Conservation (phyloP, 352 stramenopile genomes). For the Phytophthora multivora region DNA sequence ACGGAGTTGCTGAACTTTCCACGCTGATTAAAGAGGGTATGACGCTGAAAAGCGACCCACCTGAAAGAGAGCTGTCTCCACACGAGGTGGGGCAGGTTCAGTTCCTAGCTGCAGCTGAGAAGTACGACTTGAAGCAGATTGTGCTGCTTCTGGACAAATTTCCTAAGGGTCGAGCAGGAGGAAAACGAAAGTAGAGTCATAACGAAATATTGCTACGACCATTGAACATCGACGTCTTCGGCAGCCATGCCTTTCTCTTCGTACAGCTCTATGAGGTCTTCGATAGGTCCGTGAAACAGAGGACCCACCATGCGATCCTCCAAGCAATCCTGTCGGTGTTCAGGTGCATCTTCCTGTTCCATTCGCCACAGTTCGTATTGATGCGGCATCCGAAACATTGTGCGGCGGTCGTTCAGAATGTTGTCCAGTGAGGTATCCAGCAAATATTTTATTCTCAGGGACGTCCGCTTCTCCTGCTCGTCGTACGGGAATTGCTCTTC, state of each 20-base stretch:
- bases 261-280: constrained; percentile 58
- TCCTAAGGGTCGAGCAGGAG: constrained; percentile 51
- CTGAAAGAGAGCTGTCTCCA: constrained; percentile 33
- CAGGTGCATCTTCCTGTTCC: constrained; percentile 63
- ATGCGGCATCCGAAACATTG: constrained; percentile 52
- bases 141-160: constrained; percentile 70
- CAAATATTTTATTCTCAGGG: constrained; percentile 63
- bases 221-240: constrained; percentile 50
- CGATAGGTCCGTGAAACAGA: constrained; percentile 51
- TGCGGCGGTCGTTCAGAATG: constrained; percentile 52
- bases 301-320: constrained; percentile 51
- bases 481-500: constrained; percentile 50
- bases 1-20: constrained; percentile 67
- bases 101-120: constrained; percentile 69
- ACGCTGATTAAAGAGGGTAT: constrained; percentile 67
- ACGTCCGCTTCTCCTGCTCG: constrained; percentile 57
- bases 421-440: constrained; percentile 62
- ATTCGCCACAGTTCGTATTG: constrained; percentile 74
- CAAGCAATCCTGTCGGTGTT: constrained; percentile 38
- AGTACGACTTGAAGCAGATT: constrained; percentile 80
- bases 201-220: constrained; percentile 21
- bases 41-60: constrained; percentile 34
- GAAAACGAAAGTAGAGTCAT: constrained; percentile 15
- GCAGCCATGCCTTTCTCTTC: constrained; percentile 52
- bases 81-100: constrained; percentile 65